Conservation (phyloP, 345 rosid species). For the Raphanus sativus region DNA sequence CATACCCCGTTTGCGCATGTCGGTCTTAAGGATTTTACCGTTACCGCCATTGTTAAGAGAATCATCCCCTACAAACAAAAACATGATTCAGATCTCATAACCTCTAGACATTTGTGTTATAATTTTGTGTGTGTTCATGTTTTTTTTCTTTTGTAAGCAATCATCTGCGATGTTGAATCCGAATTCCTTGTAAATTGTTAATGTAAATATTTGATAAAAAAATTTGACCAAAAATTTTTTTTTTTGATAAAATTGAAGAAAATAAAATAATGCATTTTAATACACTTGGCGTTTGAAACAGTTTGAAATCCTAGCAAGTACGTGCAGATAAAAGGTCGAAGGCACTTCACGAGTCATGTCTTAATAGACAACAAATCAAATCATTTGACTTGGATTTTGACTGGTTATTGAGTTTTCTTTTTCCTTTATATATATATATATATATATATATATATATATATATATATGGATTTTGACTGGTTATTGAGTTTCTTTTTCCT, state of each 20-base stretch:
- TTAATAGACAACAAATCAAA: not conserved
- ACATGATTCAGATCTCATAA: not conserved
- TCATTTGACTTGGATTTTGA: conserved; percentile 4
- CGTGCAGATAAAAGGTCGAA: not conserved
- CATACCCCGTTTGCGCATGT: conserved; percentile 64
- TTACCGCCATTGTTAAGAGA: conserved; percentile 70
- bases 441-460: not conserved
- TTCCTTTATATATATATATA: not conserved
- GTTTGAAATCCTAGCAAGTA: not conserved
- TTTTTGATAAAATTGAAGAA: not conserved
- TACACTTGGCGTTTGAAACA: not conserved
- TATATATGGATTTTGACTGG: no score
- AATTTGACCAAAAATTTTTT: not conserved
- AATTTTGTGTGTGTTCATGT: not conserved
- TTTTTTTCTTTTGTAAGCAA: not conserved
- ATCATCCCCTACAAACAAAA: conserved; percentile 73
- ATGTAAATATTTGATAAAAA: not conserved
- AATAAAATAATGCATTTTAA: not conserved
- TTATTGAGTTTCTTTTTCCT: not conserved
- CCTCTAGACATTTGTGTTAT: not conserved
- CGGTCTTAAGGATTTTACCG: conserved; percentile 64
- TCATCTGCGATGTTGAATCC: not conserved
- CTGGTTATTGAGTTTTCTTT: not conserved
- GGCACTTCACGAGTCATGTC: conserved; percentile 20
- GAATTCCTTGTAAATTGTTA: not conserved